These are phyloP conservation scores for Suillus discolor DNA, from an alignment of 768 basidiomycete species.

Conservation along the genomic window DNA sequence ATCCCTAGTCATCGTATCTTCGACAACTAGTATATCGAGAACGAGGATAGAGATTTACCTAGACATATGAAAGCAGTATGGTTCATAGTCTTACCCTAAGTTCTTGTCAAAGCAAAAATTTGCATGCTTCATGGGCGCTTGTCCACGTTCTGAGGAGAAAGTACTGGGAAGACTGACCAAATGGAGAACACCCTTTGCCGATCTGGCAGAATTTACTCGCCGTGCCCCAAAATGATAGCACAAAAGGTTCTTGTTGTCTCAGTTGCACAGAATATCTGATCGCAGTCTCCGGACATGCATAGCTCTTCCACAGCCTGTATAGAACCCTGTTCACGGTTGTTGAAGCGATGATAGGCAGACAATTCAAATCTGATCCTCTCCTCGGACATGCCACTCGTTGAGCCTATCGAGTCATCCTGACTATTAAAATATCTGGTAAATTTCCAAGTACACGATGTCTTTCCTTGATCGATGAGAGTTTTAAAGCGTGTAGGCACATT, in stretches of 20 bases:
- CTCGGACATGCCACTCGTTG: conserved; percentile 27
- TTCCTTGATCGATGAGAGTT: not conserved
- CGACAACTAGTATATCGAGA: conserved; percentile 46
- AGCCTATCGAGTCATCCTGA: conserved; percentile 31
- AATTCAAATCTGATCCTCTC: not conserved
- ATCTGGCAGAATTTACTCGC: conserved; percentile 43
- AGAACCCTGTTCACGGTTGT: conserved; percentile 42
- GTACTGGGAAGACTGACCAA: not conserved
- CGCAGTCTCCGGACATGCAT: conserved; percentile 38
- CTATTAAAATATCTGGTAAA: conserved; percentile 31
- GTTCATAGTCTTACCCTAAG: conserved; percentile 45
- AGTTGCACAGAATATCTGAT: conserved; percentile 59
- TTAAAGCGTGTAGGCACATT: not conserved
- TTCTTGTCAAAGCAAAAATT: conserved; percentile 70
- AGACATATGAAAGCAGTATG: not conserved
- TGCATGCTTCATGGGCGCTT: conserved; percentile 55
- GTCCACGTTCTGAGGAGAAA: conserved; percentile 51
- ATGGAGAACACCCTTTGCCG: conserved; percentile 12
- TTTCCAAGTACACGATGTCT: conserved; percentile 17
- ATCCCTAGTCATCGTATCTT: conserved; percentile 46
- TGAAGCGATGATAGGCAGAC: conserved; percentile 40
- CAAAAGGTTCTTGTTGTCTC: conserved; percentile 56
- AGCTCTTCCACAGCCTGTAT: conserved; percentile 49
- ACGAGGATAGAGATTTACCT: conserved; percentile 3
- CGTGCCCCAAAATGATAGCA: conserved; percentile 56